phyloP scores from a whole-genome alignment of 441 rosid genomes.

The Flueggea neowawraea region DNA sequence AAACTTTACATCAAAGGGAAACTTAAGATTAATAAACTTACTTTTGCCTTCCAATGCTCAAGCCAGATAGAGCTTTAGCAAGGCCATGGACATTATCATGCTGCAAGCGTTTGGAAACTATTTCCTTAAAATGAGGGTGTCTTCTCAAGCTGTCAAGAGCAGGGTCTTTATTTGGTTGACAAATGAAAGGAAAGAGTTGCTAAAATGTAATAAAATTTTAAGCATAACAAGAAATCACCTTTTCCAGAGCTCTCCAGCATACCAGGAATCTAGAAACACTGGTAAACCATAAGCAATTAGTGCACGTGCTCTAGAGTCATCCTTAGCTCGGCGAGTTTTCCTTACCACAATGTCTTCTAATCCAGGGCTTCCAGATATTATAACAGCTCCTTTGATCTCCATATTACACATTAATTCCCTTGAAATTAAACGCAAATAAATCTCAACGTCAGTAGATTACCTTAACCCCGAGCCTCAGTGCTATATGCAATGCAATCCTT shows the following conservation, averaged over 20 bases:
- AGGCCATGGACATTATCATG: constrained; percentile 55
- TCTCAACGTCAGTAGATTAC: constrained; percentile 27
- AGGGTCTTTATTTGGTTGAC: constrained; percentile 15
- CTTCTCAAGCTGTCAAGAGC: constrained; percentile 61
- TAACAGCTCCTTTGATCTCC: constrained; percentile 73
- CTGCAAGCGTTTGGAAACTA: constrained; percentile 52
- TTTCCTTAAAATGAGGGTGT: constrained; percentile 64
- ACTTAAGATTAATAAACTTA: constrained; percentile 33
- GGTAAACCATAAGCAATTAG: constrained; percentile 62
- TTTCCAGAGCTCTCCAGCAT: constrained; percentile 72
- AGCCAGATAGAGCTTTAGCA: constrained; percentile 67
- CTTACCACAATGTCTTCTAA: constrained; percentile 44
- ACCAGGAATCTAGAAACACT: constrained; percentile 69
- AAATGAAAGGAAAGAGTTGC: constrained; percentile 1
- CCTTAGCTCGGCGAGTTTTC: constrained; percentile 70
- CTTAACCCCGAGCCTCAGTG: constrained; percentile 57
- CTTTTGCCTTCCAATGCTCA: constrained; percentile 90
- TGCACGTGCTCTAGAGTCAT: constrained; percentile 60
- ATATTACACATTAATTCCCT: constrained; percentile 6
- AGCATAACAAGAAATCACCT: constrained; percentile 46
- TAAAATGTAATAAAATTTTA: constrained; percentile 1
- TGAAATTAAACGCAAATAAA: constrained; percentile 1
- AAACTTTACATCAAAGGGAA: constrained; percentile 1
- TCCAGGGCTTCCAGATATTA: constrained; percentile 96
- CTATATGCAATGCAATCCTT: constrained; percentile 83